Conservation (phyloP, 768 basidiomycete genomes). For the Lentinula edodes region DNA sequence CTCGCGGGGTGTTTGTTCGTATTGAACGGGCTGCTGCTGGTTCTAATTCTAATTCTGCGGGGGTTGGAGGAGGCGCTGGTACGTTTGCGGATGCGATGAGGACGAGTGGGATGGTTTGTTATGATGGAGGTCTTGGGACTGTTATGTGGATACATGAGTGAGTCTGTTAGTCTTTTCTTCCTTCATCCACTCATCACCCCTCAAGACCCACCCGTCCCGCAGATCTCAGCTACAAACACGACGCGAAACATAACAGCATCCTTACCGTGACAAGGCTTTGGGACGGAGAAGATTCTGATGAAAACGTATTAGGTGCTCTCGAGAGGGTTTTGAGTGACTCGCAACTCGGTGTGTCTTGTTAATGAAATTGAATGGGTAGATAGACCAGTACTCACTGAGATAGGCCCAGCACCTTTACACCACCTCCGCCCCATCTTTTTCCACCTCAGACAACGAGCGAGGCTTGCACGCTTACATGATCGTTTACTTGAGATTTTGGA, state of each 20-base stretch:
- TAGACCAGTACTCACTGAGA: background rate
- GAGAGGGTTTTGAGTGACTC: slow-evolving; percentile 20
- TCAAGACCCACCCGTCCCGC: slow-evolving; percentile 52
- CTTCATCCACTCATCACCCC: slow-evolving; percentile 2
- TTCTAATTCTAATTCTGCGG: no score
- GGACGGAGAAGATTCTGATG: slow-evolving; percentile 30
- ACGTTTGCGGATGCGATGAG: slow-evolving; percentile 49
- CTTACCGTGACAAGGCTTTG: slow-evolving; percentile 57
- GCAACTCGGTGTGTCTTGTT: slow-evolving; percentile 24
- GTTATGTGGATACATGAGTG: slow-evolving; percentile 75
- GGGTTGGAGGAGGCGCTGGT: slow-evolving; percentile 7
- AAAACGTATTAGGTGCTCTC: slow-evolving; percentile 29
- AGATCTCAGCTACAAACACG: slow-evolving; percentile 80
- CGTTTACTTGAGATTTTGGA: slow-evolving; percentile 41
- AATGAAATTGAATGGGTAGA: background rate
- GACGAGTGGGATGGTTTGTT: slow-evolving; percentile 54
- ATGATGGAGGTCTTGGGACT: slow-evolving; percentile 49
- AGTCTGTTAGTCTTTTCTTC: slow-evolving; percentile 11
- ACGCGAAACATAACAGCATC: slow-evolving; percentile 54
- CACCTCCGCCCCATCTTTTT: slow-evolving; percentile 48
- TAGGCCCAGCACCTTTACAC: slow-evolving; percentile 42
- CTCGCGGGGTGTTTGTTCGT: slow-evolving; percentile 45
- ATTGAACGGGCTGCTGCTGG: slow-evolving; percentile 33
- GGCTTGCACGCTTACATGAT: slow-evolving; percentile 31
- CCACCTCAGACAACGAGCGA: slow-evolving; percentile 31